These are phyloP conservation scores for Boeremia lycopersici DNA, from an alignment of 2,329 filamentous ascomycete genomes.

Conservation along the genomic window DNA sequence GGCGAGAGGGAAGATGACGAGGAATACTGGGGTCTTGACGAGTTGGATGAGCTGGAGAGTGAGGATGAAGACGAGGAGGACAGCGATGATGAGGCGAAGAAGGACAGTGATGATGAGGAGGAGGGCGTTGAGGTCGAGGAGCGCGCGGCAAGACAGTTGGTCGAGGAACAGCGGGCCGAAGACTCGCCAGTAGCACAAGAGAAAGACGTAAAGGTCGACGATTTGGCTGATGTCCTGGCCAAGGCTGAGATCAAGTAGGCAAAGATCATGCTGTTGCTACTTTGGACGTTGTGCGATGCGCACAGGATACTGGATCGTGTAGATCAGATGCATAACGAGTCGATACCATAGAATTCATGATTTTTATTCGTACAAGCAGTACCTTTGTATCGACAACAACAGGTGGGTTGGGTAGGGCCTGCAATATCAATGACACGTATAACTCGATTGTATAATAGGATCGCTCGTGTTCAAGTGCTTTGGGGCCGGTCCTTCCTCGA, in stretches of 20 bases:
- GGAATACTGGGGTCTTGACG: slow-evolving; percentile 61
- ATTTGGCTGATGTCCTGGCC: slow-evolving; percentile 73
- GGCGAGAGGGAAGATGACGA: slow-evolving; percentile 59
- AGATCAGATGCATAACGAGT: slow-evolving; percentile 7
- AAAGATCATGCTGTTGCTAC: not conserved
- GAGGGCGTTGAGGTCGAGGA: slow-evolving; percentile 59
- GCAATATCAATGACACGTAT: no score
- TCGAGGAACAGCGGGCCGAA: slow-evolving; percentile 74
- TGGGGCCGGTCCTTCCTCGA: no score
- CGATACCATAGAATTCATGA: slow-evolving; percentile 19
- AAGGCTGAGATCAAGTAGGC: slow-evolving; percentile 63
- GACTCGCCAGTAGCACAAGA: slow-evolving; percentile 73
- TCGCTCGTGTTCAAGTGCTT: no score
- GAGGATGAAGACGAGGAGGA: slow-evolving; percentile 80
- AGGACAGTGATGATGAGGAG: slow-evolving; percentile 71
- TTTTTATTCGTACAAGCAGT: not conserved
- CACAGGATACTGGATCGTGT: not conserved
- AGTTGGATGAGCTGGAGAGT: slow-evolving; percentile 79
- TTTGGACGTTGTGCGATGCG: not conserved
- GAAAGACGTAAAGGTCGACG: slow-evolving; percentile 80
- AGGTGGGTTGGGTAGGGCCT: not conserved
- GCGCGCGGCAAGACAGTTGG: slow-evolving; percentile 59
- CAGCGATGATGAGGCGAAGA: slow-evolving; percentile 65
- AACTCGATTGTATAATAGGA: not conserved
- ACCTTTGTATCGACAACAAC: not conserved